These are phyloP conservation scores for Acorus calamus DNA, from an alignment of 106 monocot genomes.

Conservation along the genomic window DNA sequence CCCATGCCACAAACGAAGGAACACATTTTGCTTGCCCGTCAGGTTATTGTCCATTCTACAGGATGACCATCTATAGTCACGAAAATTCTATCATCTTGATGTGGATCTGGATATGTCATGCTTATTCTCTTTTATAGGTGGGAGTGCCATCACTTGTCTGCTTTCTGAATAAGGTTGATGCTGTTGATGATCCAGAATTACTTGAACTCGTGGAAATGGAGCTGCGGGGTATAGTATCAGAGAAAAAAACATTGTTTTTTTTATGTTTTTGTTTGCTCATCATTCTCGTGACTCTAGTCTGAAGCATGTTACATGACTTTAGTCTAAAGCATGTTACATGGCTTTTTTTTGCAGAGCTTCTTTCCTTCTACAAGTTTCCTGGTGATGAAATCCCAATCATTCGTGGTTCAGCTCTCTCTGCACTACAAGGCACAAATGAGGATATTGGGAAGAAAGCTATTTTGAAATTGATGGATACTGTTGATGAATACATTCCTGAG, in stretches of 20 bases:
- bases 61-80: background rate
- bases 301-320: too few relatives aligned
- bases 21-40: slow-evolving; percentile 90
- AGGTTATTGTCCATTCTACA: slow-evolving; percentile 23
- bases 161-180: slow-evolving; percentile 95
- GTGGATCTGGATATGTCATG: background rate
- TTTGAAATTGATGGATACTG: slow-evolving; percentile 91
- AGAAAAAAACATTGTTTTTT: background rate
- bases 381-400: slow-evolving; percentile 97
- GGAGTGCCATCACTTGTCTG: slow-evolving; percentile 97
- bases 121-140: slow-evolving; percentile 41
- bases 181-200: slow-evolving; percentile 93
- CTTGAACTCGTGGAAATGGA: slow-evolving; percentile 99
- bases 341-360: slow-evolving; percentile 46
- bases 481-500: slow-evolving; percentile 91
- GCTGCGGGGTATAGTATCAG: slow-evolving; percentile 56
- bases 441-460: slow-evolving; percentile 87
- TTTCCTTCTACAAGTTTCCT: slow-evolving; percentile 95
- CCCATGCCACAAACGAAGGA: slow-evolving; percentile 99
- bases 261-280: background rate
- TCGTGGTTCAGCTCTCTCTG: slow-evolving; percentile 87
- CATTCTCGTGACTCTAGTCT: too few relatives aligned
- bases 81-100: too few relatives aligned
- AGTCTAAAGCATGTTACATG: background rate
- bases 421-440: slow-evolving; percentile 81